Conservation (phyloP, 768 basidiomycete genomes). For the Russula brevipes region DNA sequence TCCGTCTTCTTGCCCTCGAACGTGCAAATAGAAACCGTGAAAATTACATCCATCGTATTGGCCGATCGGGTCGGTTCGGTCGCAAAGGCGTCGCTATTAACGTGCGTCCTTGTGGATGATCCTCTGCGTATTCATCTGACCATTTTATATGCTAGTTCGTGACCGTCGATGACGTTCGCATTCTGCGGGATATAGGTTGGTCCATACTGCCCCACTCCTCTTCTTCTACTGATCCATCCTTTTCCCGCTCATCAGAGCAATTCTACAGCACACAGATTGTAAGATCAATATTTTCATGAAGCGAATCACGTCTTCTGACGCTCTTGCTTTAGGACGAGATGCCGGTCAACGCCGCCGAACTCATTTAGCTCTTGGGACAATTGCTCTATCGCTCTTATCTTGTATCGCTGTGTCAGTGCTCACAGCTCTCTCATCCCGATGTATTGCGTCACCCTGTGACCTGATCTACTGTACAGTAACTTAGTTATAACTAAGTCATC, state of each 20-base stretch:
- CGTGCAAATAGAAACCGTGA: slow-evolving; percentile 70
- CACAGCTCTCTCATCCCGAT: slow-evolving; percentile 1
- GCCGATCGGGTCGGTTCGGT: slow-evolving; percentile 97
- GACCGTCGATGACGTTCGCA: slow-evolving; percentile 92
- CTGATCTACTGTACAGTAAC: slow-evolving; percentile 19
- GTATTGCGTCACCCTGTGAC: slow-evolving; percentile 8
- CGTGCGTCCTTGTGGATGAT: slow-evolving; percentile 43
- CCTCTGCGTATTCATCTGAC: background rate
- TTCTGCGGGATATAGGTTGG: slow-evolving; percentile 93
- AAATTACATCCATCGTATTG: slow-evolving; percentile 99
- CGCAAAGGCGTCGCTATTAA: slow-evolving; percentile 99
- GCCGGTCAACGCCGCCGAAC: slow-evolving; percentile 96
- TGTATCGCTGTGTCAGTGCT: slow-evolving; percentile 15
- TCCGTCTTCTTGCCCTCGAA: slow-evolving; percentile 2
- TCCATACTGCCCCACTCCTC: slow-evolving; percentile 12
- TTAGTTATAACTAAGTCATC: slow-evolving; percentile 13
- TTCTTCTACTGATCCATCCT: background rate
- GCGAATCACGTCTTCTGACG: slow-evolving; percentile 26
- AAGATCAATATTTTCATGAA: slow-evolving; percentile 29
- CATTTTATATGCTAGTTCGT: slow-evolving; percentile 54
- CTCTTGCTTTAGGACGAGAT: slow-evolving; percentile 76
- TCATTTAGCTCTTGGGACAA: slow-evolving; percentile 53
- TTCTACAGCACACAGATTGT: slow-evolving; percentile 96
- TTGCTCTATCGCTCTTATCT: slow-evolving; percentile 1
- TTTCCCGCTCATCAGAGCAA: slow-evolving; percentile 55